phyloP scores from a whole-genome alignment of 164 flowering plant species.

The Dillenia suffruticosa region DNA sequence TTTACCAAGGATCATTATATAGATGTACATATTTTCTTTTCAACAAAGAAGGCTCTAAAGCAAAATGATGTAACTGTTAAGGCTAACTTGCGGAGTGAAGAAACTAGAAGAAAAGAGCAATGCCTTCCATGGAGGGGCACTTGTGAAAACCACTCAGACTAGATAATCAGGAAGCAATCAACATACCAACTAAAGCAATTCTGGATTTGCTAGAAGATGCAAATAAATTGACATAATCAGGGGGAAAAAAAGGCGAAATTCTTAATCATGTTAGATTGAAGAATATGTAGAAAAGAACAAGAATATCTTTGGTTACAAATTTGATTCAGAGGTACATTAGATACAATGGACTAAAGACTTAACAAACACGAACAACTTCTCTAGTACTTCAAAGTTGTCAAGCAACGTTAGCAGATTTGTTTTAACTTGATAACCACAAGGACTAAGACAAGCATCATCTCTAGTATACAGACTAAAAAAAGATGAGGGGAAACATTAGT shows the following conservation, averaged over 20 bases:
- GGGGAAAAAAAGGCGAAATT: background rate
- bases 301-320: constrained; percentile 2
- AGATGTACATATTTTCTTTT: too few relatives aligned
- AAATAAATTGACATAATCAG: background rate
- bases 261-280: background rate
- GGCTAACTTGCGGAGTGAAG: too few relatives aligned
- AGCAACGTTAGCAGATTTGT: too few relatives aligned
- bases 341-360: constrained; percentile 7
- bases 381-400: too few relatives aligned
- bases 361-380: too few relatives aligned
- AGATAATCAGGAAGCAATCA: background rate
- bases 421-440: constrained; percentile 1
- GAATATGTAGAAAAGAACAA: background rate
- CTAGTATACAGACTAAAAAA: background rate
- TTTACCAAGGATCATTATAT: too few relatives aligned
- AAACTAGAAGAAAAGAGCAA: too few relatives aligned
- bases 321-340: background rate
- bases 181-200: background rate
- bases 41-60: too few relatives aligned
- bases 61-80: too few relatives aligned
- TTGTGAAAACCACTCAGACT: too few relatives aligned
- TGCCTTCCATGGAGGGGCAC: too few relatives aligned
- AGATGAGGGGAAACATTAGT: background rate
- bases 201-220: constrained; percentile 1
- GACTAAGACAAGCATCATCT: background rate